phyloP scores from a whole-genome alignment of 1,139 yeast species.

The Sugiyamaella grinbergsii region DNA sequence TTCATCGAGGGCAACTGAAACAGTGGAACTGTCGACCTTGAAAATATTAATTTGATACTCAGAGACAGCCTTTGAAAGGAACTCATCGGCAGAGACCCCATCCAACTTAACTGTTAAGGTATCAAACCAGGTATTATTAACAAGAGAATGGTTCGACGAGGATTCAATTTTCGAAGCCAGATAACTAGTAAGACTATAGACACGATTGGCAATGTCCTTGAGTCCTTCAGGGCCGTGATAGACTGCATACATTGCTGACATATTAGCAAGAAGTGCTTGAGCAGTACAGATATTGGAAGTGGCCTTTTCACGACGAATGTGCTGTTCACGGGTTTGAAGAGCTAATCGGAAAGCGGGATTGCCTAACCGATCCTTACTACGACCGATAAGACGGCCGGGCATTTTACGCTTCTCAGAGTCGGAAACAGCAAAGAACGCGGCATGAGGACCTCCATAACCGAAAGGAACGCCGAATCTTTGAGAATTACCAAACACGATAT shows the following conservation, averaged over 20 bases:
- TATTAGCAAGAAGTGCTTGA: slow-evolving; percentile 92
- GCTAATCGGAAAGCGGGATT: slow-evolving; percentile 88
- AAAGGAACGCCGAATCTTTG: slow-evolving; percentile 98
- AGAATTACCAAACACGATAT: slow-evolving; percentile 87
- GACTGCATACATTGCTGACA: slow-evolving; percentile 93
- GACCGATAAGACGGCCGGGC: slow-evolving; percentile 95
- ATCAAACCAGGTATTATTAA: slow-evolving; percentile 77
- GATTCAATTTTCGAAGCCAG: slow-evolving; percentile 59
- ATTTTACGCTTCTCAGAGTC: slow-evolving; percentile 81
- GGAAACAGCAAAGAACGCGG: slow-evolving; percentile 91
- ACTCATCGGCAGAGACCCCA: slow-evolving; percentile 54
- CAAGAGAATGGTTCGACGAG: slow-evolving; percentile 40
- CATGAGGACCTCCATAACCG: slow-evolving; percentile 99
- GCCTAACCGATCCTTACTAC: slow-evolving; percentile 88
- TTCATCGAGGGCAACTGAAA: slow-evolving; percentile 84
- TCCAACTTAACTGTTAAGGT: slow-evolving; percentile 71
- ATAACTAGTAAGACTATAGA: slow-evolving; percentile 71
- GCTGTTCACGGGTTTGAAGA: slow-evolving; percentile 96
- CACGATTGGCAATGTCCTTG: slow-evolving; percentile 72
- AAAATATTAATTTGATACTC: slow-evolving; percentile 72
- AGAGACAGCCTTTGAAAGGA: slow-evolving; percentile 60
- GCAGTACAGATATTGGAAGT: slow-evolving; percentile 98
- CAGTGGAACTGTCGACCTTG: slow-evolving; percentile 61
- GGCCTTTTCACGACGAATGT: slow-evolving; percentile 95
- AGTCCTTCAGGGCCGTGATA: slow-evolving; percentile 96